phyloP scores from a whole-genome alignment of 1,284 basidiomycete species.

The Apiotrichum veenhuisii region DNA sequence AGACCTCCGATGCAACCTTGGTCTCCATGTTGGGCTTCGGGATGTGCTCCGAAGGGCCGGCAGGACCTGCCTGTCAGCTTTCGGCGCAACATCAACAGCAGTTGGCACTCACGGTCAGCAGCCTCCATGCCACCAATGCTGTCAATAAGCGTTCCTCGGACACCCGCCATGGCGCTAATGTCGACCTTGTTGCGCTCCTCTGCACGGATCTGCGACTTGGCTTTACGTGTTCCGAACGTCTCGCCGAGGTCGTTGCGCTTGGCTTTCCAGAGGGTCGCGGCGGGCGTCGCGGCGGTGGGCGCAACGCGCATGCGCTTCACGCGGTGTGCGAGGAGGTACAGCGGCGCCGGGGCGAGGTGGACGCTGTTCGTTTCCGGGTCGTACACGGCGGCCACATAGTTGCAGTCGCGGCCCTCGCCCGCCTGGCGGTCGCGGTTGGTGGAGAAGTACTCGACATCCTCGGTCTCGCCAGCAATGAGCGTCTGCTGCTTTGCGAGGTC shows the following conservation, averaged over 20 bases:
- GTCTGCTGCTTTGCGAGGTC: slow-evolving; percentile 55
- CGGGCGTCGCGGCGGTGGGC: slow-evolving; percentile 40
- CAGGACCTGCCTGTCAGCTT: slow-evolving; percentile 11
- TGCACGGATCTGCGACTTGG: slow-evolving; percentile 75
- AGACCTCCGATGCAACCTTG: slow-evolving; percentile 64
- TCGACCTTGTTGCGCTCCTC: slow-evolving; percentile 83
- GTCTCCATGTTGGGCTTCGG: slow-evolving; percentile 68
- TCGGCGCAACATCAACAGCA: too few species aligned
- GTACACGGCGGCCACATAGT: slow-evolving; percentile 51
- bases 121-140: slow-evolving; percentile 67
- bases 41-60: slow-evolving; percentile 54
- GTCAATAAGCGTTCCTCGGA: slow-evolving; percentile 71
- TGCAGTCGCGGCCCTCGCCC: slow-evolving; percentile 54
- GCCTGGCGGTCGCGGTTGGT: slow-evolving; percentile 52
- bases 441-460: slow-evolving; percentile 61
- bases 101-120: slow-evolving; percentile 11
- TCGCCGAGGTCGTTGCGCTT: slow-evolving; percentile 77
- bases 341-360: slow-evolving; percentile 61
- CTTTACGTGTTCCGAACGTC: slow-evolving; percentile 89
- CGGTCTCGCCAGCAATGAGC: slow-evolving; percentile 67
- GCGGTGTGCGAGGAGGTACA: slow-evolving; percentile 69
- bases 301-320: slow-evolving; percentile 70
- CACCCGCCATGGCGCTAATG: slow-evolving; percentile 73
- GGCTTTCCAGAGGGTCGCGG: slow-evolving; percentile 56
- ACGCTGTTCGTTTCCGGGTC: slow-evolving; percentile 68